Base-by-base conservation (phyloP, 208 protist genomes). In the Trypanosoma congolense region DNA sequence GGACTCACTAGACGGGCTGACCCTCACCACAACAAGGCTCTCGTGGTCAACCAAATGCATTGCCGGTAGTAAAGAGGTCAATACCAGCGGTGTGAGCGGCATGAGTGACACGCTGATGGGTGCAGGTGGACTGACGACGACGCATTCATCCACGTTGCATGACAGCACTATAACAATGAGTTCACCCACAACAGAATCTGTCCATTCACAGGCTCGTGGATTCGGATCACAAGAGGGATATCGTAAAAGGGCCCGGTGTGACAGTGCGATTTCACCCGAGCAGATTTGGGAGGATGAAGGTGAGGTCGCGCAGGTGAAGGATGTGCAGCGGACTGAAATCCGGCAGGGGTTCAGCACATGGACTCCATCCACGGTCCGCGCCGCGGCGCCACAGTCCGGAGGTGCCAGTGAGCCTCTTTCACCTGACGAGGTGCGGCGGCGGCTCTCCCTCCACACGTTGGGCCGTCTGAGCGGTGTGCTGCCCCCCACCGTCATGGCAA, bases 371-470 rank as follows among this genome's bases (percentile, higher is more conserved):
- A 67, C 52, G 22, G 52, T 60, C 25, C 26, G 44, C 31, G 55
- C 45, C 1, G 28, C 12, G 26, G 26, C 36, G 29, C 36, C 52
- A n/a, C 53, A 51, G 40, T 40, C 33, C 9, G 22, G 35, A 2
- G 44, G 14, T 5, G n/a, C 21, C 3, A 22, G 18, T 38, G 18
- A 40, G 3, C 21, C 18, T 3, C 28, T 30, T 28, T 55, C 52
- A 8, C 52, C 52, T 0, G 41, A 25, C 9, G 5, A 24, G 16
- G 61, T 67, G n/a, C 41, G 45, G 12, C 61, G 61, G 18, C 43
- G 61, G 1, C 61, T 67, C 35, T 67, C 61, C 8, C 28, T 67
- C 14, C 51, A 60, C 1, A 45, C 54, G 8, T 30, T n/a, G 2
- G 43, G 40, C 19, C 59, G 59, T 14, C 14, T n/a, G 14, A 58